Percentiles rank a stretch among this genome's conserved stretches.
Evolutionary conservation across 345 rosid species (phyloP).

Genomic region (Citrus glauca): DNA sequence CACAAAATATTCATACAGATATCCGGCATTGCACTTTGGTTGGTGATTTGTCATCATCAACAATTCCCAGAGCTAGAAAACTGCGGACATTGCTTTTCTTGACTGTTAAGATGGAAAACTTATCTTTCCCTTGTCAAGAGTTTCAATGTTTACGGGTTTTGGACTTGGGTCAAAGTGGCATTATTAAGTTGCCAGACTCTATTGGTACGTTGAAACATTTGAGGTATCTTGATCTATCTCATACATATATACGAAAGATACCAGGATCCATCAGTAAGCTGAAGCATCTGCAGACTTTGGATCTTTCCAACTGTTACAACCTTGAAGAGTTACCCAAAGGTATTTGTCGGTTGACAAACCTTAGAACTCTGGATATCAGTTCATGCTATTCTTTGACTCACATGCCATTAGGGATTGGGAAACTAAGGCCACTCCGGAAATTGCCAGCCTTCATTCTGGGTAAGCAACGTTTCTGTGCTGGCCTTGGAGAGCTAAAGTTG

Average conservation of each 20-base stretch:
- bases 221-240: slow-evolving; percentile 13
- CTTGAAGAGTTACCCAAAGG: slow-evolving; percentile 18
- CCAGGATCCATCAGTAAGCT: slow-evolving; percentile 13
- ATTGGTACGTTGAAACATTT: slow-evolving; percentile 16
- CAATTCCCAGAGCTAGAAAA: neutral
- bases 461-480: slow-evolving; percentile 1
- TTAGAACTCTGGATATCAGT: neutral
- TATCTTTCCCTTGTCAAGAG: neutral
- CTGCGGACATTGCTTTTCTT: slow-evolving; percentile 12
- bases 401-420: slow-evolving; percentile 8
- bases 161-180: slow-evolving; percentile 10
- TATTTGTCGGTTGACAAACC: slow-evolving; percentile 10
- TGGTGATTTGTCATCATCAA: neutral
- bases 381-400: slow-evolving; percentile 16
- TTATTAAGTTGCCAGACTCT: slow-evolving; percentile 4
- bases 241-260: slow-evolving; percentile 7
- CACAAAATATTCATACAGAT: neutral
- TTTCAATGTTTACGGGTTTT: slow-evolving; percentile 2
- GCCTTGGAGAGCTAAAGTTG: slow-evolving; percentile 4
- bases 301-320: slow-evolving; percentile 15
- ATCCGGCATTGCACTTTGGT: slow-evolving; percentile 3
- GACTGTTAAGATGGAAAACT: neutral
- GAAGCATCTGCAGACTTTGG: slow-evolving; percentile 3
- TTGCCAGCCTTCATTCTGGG: slow-evolving; percentile 17
- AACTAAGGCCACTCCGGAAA: slow-evolving; percentile 17